Percentiles rank a stretch among this genome's conserved stretches.
Conservation (phyloP, 2,329 filamentous ascomycete genomes). For the Pyricularia sp. region DNA sequence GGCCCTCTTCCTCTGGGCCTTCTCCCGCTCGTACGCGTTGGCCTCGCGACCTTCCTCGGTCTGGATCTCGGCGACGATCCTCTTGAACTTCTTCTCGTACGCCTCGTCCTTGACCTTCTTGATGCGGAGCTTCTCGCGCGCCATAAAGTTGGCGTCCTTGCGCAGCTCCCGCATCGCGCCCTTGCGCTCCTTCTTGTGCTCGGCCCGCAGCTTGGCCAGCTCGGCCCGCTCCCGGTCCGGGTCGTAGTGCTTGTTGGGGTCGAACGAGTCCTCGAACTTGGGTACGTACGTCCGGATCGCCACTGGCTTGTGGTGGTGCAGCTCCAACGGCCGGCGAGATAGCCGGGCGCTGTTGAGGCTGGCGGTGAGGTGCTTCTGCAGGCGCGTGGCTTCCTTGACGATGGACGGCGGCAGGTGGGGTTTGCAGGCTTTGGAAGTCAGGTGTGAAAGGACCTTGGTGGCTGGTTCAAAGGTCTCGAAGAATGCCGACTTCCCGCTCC, state of each 20-base stretch:
- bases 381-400: conserved; percentile 28
- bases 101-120: conserved; percentile 91
- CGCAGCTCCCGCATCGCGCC: conserved; percentile 87
- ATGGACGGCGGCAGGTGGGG: conserved; percentile 38
- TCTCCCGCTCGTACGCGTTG: conserved; percentile 86
- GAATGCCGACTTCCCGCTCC: conserved; percentile 66
- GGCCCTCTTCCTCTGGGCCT: conserved; percentile 60
- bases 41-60: conserved; percentile 79
- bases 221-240: conserved; percentile 85
- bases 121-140: conserved; percentile 76
- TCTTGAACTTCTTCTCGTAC: conserved; percentile 95
- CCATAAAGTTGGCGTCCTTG: conserved; percentile 92
- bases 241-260: conserved; percentile 95
- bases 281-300: conserved; percentile 83
- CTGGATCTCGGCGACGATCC: conserved; percentile 89
- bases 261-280: conserved; percentile 94
- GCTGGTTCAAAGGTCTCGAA: conserved; percentile 67
- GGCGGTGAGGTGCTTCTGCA: conserved; percentile 35
- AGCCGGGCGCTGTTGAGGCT: conserved; percentile 54
- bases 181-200: conserved; percentile 94
- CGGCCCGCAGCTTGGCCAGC: conserved; percentile 70
- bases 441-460: conserved; percentile 46
- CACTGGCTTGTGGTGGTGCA: conserved; percentile 82
- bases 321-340: conserved; percentile 66
- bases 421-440: conserved; percentile 44